Evolutionary conservation across 73 alveolate genomes (phyloP).

Genomic region (Urostyla sp.): DNA sequence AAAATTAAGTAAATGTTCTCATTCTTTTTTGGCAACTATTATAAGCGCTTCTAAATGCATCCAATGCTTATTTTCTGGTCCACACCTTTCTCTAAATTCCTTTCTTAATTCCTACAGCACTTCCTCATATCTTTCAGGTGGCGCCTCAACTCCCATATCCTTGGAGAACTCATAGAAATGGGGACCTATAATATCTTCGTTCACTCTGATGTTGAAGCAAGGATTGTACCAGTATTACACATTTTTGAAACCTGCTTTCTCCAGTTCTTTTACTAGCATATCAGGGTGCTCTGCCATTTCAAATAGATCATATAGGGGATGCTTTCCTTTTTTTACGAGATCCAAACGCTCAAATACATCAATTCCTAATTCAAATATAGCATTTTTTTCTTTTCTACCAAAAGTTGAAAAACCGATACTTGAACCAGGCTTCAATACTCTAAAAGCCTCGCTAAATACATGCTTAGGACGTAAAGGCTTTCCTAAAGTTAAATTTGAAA

Average conservation of each 20-base stretch:
- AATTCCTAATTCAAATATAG: not conserved
- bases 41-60: constrained; percentile 24
- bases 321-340: constrained; percentile 27
- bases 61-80: not conserved
- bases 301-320: not conserved
- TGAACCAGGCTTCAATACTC: constrained; percentile 68
- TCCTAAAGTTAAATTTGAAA: constrained; percentile 74
- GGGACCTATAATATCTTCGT: too few relatives aligned
- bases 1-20: not conserved
- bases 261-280: not conserved
- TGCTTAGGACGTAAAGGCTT: constrained; percentile 65
- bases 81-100: too few relatives aligned
- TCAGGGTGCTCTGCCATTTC: constrained; percentile 19
- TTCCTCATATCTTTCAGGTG: not conserved
- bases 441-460: constrained; percentile 66
- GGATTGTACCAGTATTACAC: constrained; percentile 26
- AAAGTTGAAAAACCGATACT: constrained; percentile 74
- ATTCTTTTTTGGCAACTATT: constrained; percentile 6
- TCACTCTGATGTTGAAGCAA: not conserved
- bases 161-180: too few relatives aligned
- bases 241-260: constrained; percentile 5
- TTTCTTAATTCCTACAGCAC: not conserved
- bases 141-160: not conserved
- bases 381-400: constrained; percentile 71
- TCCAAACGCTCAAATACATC: not conserved